Evolutionary conservation across 495 filamentous ascomycete genomes (phyloP), one percentile per base, ranked within the genome.

Genomic region (Cetradonia linearis): DNA sequence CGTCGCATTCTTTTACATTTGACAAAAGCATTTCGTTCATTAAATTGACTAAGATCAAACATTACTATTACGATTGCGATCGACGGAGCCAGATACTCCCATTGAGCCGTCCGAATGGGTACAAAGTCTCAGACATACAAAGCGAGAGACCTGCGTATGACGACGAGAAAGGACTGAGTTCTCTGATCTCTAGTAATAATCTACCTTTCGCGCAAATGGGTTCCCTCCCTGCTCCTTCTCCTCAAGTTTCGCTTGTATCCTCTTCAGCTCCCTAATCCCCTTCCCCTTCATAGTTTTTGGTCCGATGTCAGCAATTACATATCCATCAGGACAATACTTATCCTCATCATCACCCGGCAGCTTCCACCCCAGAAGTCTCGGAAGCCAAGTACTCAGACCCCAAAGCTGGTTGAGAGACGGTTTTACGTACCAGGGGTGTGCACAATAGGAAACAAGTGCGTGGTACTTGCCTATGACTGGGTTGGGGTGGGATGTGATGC

Each of bases 391-490:
- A 5, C 54, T 50, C 1, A 77, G 81, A 0, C 82, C 78, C 81
- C 82, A 86, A 30, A 81, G 76, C 56, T 78, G 78, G 78, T 72
- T 78, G 23, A 87, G 69, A 1, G 81, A 82, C 1, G 83, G 76
- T 50, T 78, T 78, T 46, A 81, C 73, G 63, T 87, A 86, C 61
- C 77, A 86, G 0, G 83, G 62, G 30, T 65, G 54, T 3, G 53
- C 42, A 71, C 58, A 0, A 68, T 77, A 61, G 77, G 68, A 56
- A 76, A 68, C 54, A 76, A 76, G 14, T 77, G 54, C 62, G 20
- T 74, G 66, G 20, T 74, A 66, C 13, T 70, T 72, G 50, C 78
- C 61, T 65, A 77, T 70, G 25, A 65, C 65, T 0, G 72, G 71
- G 1, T 44, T 18, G 0, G 38, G 38, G 0, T 3, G 3, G 2